Percentiles rank a stretch among this genome's conserved stretches.
Evolutionary conservation across 805 yeast species (phyloP).

Genomic region (Suhomyces xylopsoci): DNA sequence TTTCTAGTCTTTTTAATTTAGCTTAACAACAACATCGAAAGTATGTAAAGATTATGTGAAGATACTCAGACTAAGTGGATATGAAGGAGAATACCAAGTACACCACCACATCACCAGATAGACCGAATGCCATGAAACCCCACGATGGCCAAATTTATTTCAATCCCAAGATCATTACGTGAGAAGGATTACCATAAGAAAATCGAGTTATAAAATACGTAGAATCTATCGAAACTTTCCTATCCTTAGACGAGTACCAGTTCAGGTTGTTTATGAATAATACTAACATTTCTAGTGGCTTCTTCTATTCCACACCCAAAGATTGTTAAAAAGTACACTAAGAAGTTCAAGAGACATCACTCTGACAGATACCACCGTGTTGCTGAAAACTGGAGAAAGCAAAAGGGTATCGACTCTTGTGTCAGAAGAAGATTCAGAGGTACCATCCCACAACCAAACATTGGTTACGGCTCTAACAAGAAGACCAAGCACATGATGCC

Average conservation of each 20-base stretch:
- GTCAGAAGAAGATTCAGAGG: conserved; percentile 99
- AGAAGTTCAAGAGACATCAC: conserved; percentile 99
- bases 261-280: neutral
- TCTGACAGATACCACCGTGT: conserved; percentile 99
- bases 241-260: neutral
- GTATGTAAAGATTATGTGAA: conserved; percentile 5
- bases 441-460: conserved; percentile 97
- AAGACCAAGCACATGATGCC: conserved; percentile 94
- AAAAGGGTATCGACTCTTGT: conserved; percentile 99
- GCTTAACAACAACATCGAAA: conserved; percentile 10
- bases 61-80: neutral
- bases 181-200: too few species aligned
- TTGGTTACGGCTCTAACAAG: conserved; percentile 99
- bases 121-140: neutral
- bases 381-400: conserved; percentile 99
- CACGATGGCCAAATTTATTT: neutral
- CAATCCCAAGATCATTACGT: neutral
- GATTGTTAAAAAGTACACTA: conserved; percentile 99
- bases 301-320: conserved; percentile 97
- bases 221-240: neutral
- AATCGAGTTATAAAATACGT: too few species aligned
- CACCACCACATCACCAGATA: neutral
- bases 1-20: conserved; percentile 6
- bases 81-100: neutral
- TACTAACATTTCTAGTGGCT: conserved; percentile 62